phyloP scores from a whole-genome alignment of 139 green algal genomes.

The Chlorokybus atmophyticus region DNA sequence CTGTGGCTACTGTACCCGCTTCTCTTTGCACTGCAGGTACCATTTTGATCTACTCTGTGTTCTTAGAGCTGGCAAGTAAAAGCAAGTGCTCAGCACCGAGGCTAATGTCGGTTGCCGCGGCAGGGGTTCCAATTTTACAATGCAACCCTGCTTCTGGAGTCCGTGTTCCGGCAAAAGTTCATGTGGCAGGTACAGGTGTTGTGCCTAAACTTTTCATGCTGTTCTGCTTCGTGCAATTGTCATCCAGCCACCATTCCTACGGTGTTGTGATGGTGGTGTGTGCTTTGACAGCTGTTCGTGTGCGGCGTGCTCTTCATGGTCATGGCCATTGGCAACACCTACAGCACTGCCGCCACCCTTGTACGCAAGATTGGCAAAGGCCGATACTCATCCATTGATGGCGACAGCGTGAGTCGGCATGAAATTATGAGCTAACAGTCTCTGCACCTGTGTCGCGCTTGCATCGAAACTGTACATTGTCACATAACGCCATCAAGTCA shows the following conservation, averaged over 20 bases:
- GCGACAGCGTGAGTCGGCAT: no score
- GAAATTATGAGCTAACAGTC: no score
- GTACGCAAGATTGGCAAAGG: background rate
- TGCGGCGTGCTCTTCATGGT: background rate
- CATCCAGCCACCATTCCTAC: background rate
- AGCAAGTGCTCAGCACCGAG: background rate
- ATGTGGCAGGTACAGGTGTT: background rate
- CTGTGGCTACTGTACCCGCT: constrained; percentile 6
- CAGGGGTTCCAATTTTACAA: no score
- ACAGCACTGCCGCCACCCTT: background rate
- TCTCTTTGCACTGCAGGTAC: constrained; percentile 6
- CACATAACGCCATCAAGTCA: no score
- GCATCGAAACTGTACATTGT: no score
- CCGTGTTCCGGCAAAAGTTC: no score
- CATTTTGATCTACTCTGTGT: no score
- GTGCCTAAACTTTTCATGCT: background rate
- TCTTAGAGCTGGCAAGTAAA: no score
- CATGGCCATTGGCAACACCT: background rate
- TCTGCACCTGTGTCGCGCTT: no score
- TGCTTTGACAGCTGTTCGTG: background rate
- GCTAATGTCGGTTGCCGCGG: no score
- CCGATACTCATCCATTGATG: no score
- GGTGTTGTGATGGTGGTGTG: background rate
- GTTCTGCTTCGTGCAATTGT: background rate
- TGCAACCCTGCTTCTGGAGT: no score